Conservation (phyloP, 208 protist genomes). For the Phytomonas sp. region DNA sequence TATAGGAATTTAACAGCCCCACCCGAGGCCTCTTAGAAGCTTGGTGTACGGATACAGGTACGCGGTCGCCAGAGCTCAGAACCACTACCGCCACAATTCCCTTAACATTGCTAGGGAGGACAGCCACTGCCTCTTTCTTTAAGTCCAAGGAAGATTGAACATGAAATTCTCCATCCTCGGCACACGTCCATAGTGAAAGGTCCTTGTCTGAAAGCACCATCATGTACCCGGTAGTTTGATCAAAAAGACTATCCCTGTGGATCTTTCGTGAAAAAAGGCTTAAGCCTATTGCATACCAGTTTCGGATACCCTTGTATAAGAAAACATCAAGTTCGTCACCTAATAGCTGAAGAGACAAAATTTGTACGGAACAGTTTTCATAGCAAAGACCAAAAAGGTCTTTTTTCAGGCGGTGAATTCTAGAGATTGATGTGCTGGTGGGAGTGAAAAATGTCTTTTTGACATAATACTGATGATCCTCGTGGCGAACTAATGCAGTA, state of each 20-base stretch:
- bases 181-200: constrained; percentile 25
- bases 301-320: constrained; percentile 9
- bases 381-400: constrained; percentile 54
- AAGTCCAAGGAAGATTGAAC: constrained; percentile 12
- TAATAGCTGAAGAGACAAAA: constrained; percentile 16
- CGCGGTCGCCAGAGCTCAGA: constrained; percentile 25
- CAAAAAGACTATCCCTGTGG: constrained; percentile 43
- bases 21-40: neutral
- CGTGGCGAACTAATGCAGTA: constrained; percentile 24
- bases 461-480: constrained; percentile 10
- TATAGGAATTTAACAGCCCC: neutral
- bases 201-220: constrained; percentile 23
- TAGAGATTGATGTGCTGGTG: constrained; percentile 24
- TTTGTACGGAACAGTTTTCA: constrained; percentile 45
- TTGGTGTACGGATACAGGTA: constrained; percentile 19
- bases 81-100: constrained; percentile 27
- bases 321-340: constrained; percentile 14
- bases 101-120: constrained; percentile 14
- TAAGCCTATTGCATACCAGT: constrained; percentile 11
- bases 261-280: constrained; percentile 15
- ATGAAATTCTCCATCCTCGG: constrained; percentile 12
- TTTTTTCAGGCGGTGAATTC: constrained; percentile 34
- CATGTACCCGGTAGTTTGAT: constrained; percentile 21
- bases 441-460: constrained; percentile 19
- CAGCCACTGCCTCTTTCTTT: constrained; percentile 11